Evolutionary conservation across 176 grass and related monocot genomes (phyloP), one percentile per base, ranked within the genome.

Genomic region (Bolboschoenus planiculmis): DNA sequence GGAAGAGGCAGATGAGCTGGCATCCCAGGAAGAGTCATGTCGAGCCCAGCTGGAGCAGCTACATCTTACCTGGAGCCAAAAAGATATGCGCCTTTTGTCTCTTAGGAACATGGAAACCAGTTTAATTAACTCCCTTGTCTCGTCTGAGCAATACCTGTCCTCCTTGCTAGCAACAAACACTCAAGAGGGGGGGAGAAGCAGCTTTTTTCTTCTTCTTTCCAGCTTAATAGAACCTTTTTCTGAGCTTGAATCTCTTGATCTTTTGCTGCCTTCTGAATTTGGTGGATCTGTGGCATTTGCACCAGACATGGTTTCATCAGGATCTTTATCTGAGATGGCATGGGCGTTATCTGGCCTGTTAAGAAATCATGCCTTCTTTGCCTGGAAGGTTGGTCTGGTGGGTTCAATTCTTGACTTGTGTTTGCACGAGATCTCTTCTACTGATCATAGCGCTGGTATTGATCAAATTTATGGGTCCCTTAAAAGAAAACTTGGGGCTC

Each of bases 1-100:
- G 95, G 95, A 97, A 94, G 95, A 97, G 90, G 95, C 95, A 78
- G 95, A 97, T 79, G 95, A 97, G 84, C 84, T 97, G 78, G 92
- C 95, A 85, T 97, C 95, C 0, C 92, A 94, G 78, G 95, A 94
- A 90, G 95, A 97, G 87, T 85, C 93, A 63, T 97, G 92, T 84
- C 94, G 90, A 66, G 63, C 90, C 86, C 85, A 97, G 81, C 86
- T 97, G 84, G 90, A 97, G 34, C 92, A 93, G 81, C 85, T 97
- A 36, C 90, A 94, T 84, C 87, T 85, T 91, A 94, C 88, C 75
- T 97, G 95, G 95, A 88, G 81, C 74, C 88, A 97, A 71, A 97
- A 92, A 81, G 95, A 97, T 87, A 90, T 89, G 84, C 89, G 74
- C 56, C 84, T 80, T 85, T 93, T 88, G 88, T 94, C 85, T 75